Evolutionary conservation across 257 asterid species (phyloP), one percentile per base, ranked within the genome.

Genomic region (Primulina tabacum): DNA sequence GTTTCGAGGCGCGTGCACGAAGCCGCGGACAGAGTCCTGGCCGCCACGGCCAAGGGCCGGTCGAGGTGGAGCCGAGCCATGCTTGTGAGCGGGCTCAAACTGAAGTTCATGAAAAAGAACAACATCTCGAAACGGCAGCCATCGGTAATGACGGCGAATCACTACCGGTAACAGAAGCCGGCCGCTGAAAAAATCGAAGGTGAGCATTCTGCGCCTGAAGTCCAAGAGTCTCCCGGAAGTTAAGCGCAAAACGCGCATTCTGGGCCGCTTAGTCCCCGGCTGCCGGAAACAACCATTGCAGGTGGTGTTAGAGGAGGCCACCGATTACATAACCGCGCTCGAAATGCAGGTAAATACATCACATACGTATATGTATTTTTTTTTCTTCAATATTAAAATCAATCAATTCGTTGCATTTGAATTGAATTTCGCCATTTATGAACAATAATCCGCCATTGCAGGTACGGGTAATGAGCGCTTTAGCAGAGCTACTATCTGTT

Each of bases 1-100:
- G 81, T 83, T 38, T 82, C 90, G 71, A 82, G 70, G 66, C 81
- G 85, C 16, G 92, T 92, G 69, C 85, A 88, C 34, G 97, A 90
- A 52, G 97, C 93, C 1, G 98, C 98, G 34, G 83, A 92, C 73
- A 72, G 88, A 55, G 90, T 75, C 0, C 67, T 92, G 33, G 98
- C 98, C 37, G 88, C 85, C 56, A 77, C 97, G 35, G 98, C 98
- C 4, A 88, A 72, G 56, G 98, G 98, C 63, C 81, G 94, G 65
- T 79, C 95, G 17, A 71, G 95, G 69, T 92, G 98, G 98, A 92
- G 98, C 96, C 86, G 92, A 38, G 97, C 97, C 14, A 87, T 92
- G 24, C 81, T 92, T 63, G 83, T 89, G 37, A 88, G 64, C 70
- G 81, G 92, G 77, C 82, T 92, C 47, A 92, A 87, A 81, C 79